Conservation (phyloP, 1,284 basidiomycete species). For the Abortiporus biennis region DNA sequence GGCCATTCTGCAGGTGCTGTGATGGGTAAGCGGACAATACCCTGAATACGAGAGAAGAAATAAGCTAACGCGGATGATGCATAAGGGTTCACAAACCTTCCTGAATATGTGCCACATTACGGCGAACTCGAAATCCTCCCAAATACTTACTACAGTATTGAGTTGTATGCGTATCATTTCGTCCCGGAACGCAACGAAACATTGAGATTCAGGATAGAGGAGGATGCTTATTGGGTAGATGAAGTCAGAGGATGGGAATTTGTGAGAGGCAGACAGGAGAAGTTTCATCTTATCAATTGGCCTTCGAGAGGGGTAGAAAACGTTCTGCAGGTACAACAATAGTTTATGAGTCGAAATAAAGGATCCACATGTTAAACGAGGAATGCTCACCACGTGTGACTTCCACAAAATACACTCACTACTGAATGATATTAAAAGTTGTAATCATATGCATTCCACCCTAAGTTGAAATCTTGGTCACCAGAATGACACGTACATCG, state of each 20-base stretch:
- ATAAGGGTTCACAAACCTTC: slow-evolving; percentile 45
- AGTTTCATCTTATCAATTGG: slow-evolving; percentile 35
- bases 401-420: too few species aligned
- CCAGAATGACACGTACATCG: too few species aligned
- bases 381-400: too few species aligned
- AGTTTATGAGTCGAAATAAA: too few species aligned
- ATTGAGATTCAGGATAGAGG: slow-evolving; percentile 39
- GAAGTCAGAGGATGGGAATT: slow-evolving; percentile 36
- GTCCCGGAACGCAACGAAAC: slow-evolving; percentile 44
- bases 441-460: background rate
- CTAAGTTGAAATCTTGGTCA: too few species aligned
- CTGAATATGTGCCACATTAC: slow-evolving; percentile 36
- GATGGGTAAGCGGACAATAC: slow-evolving; percentile 30
- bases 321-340: background rate
- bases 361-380: too few species aligned
- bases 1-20: slow-evolving; percentile 49
- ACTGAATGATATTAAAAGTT: background rate
- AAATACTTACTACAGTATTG: slow-evolving; percentile 45
- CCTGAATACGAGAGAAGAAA: background rate
- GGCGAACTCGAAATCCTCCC: slow-evolving; percentile 39
- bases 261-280: slow-evolving; percentile 44
- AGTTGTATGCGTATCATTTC: slow-evolving; percentile 43
- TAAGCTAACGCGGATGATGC: too few species aligned
- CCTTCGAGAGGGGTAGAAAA: slow-evolving; percentile 8
- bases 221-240: slow-evolving; percentile 42